These are phyloP conservation scores for Pythium rishiriense DNA, from an alignment of 352 stramenopile genomes.

Conservation along the genomic window DNA sequence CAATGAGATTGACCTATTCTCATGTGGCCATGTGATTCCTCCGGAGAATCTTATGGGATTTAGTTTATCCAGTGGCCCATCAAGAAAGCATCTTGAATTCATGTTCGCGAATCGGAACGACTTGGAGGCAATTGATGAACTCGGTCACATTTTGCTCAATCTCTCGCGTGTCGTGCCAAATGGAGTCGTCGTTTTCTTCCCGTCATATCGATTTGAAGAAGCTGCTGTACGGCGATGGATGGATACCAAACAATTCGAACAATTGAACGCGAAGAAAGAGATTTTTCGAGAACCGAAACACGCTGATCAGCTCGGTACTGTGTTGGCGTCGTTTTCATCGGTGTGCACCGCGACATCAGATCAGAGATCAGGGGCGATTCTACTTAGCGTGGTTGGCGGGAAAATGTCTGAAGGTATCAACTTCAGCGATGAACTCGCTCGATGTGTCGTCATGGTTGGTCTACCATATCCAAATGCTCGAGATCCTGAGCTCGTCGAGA, in stretches of 20 bases:
- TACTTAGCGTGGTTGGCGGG: conserved; percentile 98
- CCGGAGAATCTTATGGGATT: conserved; percentile 89
- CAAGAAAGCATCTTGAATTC: conserved; percentile 93
- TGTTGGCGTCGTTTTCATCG: conserved; percentile 87
- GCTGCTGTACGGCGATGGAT: conserved; percentile 87
- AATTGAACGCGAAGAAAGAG: conserved; percentile 88
- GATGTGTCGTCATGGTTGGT: conserved; percentile 97
- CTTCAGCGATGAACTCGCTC: conserved; percentile 97
- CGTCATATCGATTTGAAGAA: conserved; percentile 97
- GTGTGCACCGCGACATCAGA: conserved; percentile 35
- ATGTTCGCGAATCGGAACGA: conserved; percentile 82
- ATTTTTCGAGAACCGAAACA: conserved; percentile 95
- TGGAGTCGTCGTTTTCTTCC: conserved; percentile 98
- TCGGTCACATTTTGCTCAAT: conserved; percentile 94
- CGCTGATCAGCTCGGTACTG: conserved; percentile 89
- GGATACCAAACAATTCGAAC: conserved; percentile 67
- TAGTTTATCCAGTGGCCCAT: conserved; percentile 77
- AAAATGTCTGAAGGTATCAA: conserved; percentile 99
- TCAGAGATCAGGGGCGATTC: conserved; percentile 56
- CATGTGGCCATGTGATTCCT: conserved; percentile 98
- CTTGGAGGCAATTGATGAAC: conserved; percentile 89
- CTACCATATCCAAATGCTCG: conserved; percentile 97
- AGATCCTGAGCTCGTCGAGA: conserved; percentile 96
- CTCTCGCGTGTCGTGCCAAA: conserved; percentile 89
- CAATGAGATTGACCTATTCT: conserved; percentile 92